phyloP scores from a whole-genome alignment of 768 basidiomycete genomes.

The Pholiota conissans region DNA sequence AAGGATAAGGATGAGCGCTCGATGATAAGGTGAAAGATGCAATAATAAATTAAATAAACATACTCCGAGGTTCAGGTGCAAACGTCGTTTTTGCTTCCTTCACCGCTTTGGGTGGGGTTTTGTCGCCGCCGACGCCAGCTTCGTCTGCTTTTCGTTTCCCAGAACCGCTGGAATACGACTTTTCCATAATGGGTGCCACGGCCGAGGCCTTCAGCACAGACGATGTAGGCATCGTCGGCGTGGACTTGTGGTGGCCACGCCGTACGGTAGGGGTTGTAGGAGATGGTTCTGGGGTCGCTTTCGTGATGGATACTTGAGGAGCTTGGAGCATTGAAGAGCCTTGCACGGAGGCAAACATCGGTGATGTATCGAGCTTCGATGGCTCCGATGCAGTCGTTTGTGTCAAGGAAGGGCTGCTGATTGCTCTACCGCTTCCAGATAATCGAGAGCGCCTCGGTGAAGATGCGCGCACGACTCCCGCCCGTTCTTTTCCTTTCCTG shows the following conservation, averaged over 20 bases:
- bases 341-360: conserved; percentile 21
- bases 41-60: conserved; percentile 26
- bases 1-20: conserved; percentile 19
- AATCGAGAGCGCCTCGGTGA: conserved; percentile 15
- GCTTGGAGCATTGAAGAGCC: conserved; percentile 32
- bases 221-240: conserved; percentile 26
- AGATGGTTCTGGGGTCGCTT: conserved; percentile 41
- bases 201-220: conserved; percentile 28
- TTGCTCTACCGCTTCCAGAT: conserved; percentile 17
- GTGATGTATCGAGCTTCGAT: conserved; percentile 25
- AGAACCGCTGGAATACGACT: conserved; percentile 33
- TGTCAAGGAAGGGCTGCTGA: conserved; percentile 20
- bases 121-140: conserved; percentile 48
- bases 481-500: conserved; percentile 18
- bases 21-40: conserved; percentile 16
- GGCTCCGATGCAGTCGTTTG: conserved; percentile 25
- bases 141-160: conserved; percentile 79
- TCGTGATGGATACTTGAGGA: conserved; percentile 37
- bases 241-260: conserved; percentile 28
- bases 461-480: conserved; percentile 7
- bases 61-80: conserved; percentile 63
- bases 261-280: conserved; percentile 26
- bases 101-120: conserved; percentile 63
- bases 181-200: conserved; percentile 31
- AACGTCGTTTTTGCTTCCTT: conserved; percentile 59